Base-by-base conservation (phyloP, 2,329 filamentous ascomycete genomes). In the Verticillium nonalfalfae region DNA sequence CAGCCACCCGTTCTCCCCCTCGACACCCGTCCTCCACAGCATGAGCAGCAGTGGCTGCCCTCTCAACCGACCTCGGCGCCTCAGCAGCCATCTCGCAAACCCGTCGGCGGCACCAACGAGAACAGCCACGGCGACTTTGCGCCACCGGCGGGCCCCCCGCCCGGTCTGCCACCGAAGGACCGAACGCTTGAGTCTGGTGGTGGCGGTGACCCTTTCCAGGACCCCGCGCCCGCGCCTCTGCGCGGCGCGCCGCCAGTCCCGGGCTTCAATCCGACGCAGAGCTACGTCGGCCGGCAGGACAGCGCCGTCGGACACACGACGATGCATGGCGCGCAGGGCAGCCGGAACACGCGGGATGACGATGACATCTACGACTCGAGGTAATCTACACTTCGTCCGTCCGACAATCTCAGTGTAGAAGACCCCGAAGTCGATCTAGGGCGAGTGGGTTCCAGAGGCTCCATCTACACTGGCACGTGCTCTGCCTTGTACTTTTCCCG, bases 281-380 rank as follows among this genome's bases (percentile, higher is more conserved):
- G 74, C 64, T 76, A 76, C 58, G 52, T 72, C 2, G 71, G 69
- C 54, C 70, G 76, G 39, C 76, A 78, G 65, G 76, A 78, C 15
- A 78, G 76, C 60, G 75, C 75, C 21, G 60, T 75, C 52, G 75
- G 72, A 45, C 77, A 78, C 67, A 68, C 77, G 62, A 65, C 73
- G 9, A 79, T 78, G 77, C 75, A 78, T 60, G 62, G 39, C 64
- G 64, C 15, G 64, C 61, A 45, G 67, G 62, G 31, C 62, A 63
- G 36, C 57, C 64, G 14, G 58, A 65, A 45, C 60, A 60, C 66
- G 35, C 66, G 64, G 3, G 60, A 63, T 57, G 59, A 60, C n/a
- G 61, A 67, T 35, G 67, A 74, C n/a, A 68, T 69, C 34, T 71
- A 69, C 3, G 70, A 74, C 40, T 71, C 74, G 39, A 50, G 45